Percentiles rank a stretch among this genome's conserved stretches.
Conservation (phyloP, 1,284 basidiomycete species). For the Boletus sp. region DNA sequence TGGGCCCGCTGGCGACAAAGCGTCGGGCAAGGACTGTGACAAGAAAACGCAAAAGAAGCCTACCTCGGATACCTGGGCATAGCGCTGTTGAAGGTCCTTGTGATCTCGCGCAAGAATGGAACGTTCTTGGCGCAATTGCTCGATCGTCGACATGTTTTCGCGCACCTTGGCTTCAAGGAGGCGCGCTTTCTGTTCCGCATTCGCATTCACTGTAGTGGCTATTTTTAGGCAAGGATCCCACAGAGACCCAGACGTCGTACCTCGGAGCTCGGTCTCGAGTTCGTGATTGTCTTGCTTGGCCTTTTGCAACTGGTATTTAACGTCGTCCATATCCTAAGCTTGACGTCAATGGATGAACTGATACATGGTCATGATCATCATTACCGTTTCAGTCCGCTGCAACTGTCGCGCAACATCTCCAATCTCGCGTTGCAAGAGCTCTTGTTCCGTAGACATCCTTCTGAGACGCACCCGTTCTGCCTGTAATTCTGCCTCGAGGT, state of each 20-base stretch:
- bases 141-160: constrained; percentile 64
- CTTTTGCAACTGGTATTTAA: constrained; percentile 61
- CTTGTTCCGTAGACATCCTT: constrained; percentile 58
- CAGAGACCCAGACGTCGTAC: constrained; percentile 32
- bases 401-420: constrained; percentile 58
- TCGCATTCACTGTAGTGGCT: constrained; percentile 45
- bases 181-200: constrained; percentile 65
- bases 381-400: constrained; percentile 64
- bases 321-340: constrained; percentile 68
- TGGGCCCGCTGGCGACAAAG: constrained; percentile 46
- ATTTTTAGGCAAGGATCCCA: constrained; percentile 10
- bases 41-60: constrained; percentile 15
- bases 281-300: constrained; percentile 67
- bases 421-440: constrained; percentile 56
- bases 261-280: constrained; percentile 63
- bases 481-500: constrained; percentile 65
- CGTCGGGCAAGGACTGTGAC: background rate
- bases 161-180: constrained; percentile 58
- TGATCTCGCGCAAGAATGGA: constrained; percentile 61
- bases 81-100: constrained; percentile 64
- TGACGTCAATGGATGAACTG: constrained; percentile 13
- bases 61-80: constrained; percentile 63
- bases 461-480: constrained; percentile 63
- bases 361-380: background rate
- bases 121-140: constrained; percentile 70